Evolutionary conservation across 345 rosid species (phyloP).

Genomic region (Clarkia xantiana): DNA sequence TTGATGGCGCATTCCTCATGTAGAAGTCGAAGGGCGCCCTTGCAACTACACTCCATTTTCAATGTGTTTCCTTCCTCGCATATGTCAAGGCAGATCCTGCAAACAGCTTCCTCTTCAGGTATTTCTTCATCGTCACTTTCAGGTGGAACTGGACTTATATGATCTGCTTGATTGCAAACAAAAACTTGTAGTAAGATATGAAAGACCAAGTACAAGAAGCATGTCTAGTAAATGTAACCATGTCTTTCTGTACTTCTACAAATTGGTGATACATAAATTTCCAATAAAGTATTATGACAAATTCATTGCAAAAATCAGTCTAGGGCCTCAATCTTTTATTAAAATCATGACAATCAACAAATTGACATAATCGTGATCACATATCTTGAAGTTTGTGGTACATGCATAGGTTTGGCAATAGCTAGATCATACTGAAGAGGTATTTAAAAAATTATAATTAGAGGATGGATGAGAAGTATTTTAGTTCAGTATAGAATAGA

Average conservation of each 20-base stretch:
- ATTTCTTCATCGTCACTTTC: constrained; percentile 77
- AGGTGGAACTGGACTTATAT: constrained; percentile 32
- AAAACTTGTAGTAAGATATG: background rate
- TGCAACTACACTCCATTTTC: constrained; percentile 97
- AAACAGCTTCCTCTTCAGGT: constrained; percentile 92
- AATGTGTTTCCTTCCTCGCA: constrained; percentile 82
- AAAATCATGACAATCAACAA: too few relatives aligned
- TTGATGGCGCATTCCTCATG: constrained; percentile 80
- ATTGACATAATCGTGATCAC: background rate
- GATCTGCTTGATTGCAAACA: constrained; percentile 31
- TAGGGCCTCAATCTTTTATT: too few relatives aligned
- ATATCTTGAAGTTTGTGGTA: background rate
- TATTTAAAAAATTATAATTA: background rate
- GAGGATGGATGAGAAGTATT: too few relatives aligned
- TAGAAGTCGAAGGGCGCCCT: constrained; percentile 76
- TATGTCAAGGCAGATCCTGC: constrained; percentile 77
- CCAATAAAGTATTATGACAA: too few relatives aligned
- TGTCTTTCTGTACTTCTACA: too few relatives aligned
- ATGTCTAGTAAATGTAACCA: too few relatives aligned
- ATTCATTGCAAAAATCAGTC: too few relatives aligned
- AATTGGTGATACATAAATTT: too few relatives aligned
- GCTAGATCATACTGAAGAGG: background rate
- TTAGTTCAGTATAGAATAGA: too few relatives aligned
- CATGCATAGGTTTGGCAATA: too few relatives aligned
- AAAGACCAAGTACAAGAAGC: too few relatives aligned